Evolutionary conservation across 108 stramenopile genomes (phyloP), one percentile per base, ranked within the genome.

Genomic region (Fragilariopsis cylindrus): DNA sequence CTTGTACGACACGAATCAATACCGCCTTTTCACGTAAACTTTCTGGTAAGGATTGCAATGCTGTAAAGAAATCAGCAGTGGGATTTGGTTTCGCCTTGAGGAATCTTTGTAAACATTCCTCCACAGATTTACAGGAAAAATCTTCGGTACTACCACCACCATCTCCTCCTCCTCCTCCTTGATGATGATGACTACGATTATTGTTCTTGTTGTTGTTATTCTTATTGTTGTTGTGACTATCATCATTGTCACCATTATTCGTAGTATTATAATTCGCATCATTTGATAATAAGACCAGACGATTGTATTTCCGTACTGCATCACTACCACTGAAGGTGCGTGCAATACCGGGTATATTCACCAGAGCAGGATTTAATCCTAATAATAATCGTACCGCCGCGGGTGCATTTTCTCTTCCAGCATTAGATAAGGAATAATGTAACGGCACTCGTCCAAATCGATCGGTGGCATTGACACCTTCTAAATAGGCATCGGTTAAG

Each of bases 351-450:
- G 89, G 84, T 5, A 81, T 78, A 72, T 94, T 89, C 50, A 85
- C 90, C 39, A 91, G 74, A 5, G 48, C n/a, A 12, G 74, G 86
- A 70, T 88, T 78, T 19, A 84, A 67, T 18, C 71, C 63, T 7
- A 94, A 71, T 18, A 94, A 72, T n/a, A 88, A 70, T 1, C 78
- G 73, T 0, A 91, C 93, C 12, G 85, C 87, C 5, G 79, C 77
- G 3, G 93, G 90, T 4, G 88, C 87, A 4, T 86, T 79, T 12
- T 76, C 71, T 30, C 89, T 81, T 30, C 86, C 87, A 13, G 88
- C 89, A 76, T 92, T 94, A 18, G 84, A 87, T 47, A 94, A 54
- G 7, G 89, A 88, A 73, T 90, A 92, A 64, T 92, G 93, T n/a
- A 92, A 74, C 2, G 93, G 91, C 18, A 91, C 92, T 3, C 91